phyloP scores from a whole-genome alignment of 306 rosid species.

The Canavalia ensiformis region DNA sequence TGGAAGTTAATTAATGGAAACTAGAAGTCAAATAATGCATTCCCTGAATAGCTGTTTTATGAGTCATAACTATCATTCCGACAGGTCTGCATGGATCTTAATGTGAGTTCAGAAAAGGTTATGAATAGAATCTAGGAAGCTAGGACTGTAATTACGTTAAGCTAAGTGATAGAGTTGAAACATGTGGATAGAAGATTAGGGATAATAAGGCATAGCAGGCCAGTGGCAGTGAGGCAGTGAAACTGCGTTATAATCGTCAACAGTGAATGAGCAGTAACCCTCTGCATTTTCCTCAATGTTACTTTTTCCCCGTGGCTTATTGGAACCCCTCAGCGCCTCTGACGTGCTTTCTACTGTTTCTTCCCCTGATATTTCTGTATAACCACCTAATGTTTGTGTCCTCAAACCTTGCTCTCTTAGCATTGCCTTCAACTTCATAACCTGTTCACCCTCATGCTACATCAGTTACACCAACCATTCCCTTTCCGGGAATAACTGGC shows the following conservation, averaged over 20 bases:
- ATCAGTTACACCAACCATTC: too few species aligned
- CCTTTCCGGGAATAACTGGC: neutral
- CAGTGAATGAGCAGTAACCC: slow-evolving; percentile 53
- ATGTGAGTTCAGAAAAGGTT: neutral
- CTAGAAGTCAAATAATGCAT: neutral
- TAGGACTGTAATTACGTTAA: neutral
- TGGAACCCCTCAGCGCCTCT: slow-evolving; percentile 50
- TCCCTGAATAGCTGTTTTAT: neutral
- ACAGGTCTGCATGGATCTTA: neutral
- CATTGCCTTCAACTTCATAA: slow-evolving; percentile 64
- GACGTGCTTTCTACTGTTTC: slow-evolving; percentile 72
- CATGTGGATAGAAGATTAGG: slow-evolving; percentile 10
- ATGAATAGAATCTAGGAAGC: neutral
- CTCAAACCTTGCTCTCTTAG: slow-evolving; percentile 61
- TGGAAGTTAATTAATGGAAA: neutral
- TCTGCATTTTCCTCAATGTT: slow-evolving; percentile 53
- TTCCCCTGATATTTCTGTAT: slow-evolving; percentile 65
- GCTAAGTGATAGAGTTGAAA: neutral
- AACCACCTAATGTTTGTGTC: slow-evolving; percentile 60
- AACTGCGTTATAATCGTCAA: slow-evolving; percentile 67
- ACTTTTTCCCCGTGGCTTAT: slow-evolving; percentile 49
- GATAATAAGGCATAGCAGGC: slow-evolving; percentile 62
- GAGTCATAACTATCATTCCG: slow-evolving; percentile 1
- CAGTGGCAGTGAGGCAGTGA: slow-evolving; percentile 57
- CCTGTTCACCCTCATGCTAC: slow-evolving; percentile 45